phyloP scores from a whole-genome alignment of 2,329 filamentous ascomycete species.

The Tolypocladium capitatum region DNA sequence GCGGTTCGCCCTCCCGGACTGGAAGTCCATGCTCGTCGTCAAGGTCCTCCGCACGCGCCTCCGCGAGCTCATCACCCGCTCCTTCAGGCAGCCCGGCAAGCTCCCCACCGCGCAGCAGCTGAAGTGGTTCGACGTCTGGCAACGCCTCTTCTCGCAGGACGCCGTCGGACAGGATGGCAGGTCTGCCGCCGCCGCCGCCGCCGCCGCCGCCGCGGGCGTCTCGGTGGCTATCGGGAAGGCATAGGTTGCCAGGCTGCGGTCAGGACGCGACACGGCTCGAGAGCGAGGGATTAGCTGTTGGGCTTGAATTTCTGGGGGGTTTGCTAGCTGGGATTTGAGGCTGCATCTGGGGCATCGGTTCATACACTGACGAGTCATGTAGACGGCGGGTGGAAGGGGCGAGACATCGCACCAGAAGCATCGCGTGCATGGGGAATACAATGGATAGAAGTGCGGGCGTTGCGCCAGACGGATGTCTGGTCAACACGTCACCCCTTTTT shows the following conservation, averaged over 20 bases:
- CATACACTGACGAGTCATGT: background rate
- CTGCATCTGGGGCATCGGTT: background rate
- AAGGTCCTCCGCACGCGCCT: constrained; percentile 65
- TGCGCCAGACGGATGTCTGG: background rate
- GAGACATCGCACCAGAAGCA: background rate
- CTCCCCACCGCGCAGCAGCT: constrained; percentile 52
- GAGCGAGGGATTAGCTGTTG: background rate
- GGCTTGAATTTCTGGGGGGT: background rate
- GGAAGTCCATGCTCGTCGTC: constrained; percentile 83
- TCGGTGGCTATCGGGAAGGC: constrained; percentile 14
- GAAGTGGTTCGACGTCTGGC: constrained; percentile 64
- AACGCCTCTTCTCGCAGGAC: constrained; percentile 52
- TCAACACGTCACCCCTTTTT: background rate
- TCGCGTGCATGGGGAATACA: background rate
- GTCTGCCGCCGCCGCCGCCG: constrained; percentile 37
- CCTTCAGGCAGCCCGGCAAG: constrained; percentile 56
- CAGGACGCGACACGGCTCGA: too few species aligned
- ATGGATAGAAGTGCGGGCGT: background rate
- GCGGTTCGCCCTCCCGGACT: constrained; percentile 71
- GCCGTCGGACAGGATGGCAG: constrained; percentile 18
- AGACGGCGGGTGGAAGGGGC: background rate
- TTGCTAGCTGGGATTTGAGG: too few species aligned
- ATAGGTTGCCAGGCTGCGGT: constrained; percentile 7
- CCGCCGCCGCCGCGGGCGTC: constrained; percentile 16
- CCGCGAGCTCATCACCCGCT: constrained; percentile 58